Conservation (phyloP, 805 yeast species). For the Wickerhamiella qilinensis region DNA sequence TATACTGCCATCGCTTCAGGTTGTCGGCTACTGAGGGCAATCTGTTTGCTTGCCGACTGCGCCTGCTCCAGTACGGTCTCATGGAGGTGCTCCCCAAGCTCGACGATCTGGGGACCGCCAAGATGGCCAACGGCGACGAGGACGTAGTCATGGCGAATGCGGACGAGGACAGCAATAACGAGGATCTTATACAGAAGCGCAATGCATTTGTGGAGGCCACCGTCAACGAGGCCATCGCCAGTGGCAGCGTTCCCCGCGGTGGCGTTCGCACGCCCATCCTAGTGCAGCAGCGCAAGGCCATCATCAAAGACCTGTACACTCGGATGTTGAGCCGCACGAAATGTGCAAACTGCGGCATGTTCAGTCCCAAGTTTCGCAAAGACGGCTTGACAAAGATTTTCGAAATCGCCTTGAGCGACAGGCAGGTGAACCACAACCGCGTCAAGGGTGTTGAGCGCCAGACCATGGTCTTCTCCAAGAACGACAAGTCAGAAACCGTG, state of each 20-base stretch:
- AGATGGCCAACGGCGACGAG: conserved; percentile 11
- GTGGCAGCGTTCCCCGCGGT: conserved; percentile 48
- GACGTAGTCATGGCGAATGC: conserved; percentile 28
- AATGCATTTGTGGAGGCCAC: conserved; percentile 54
- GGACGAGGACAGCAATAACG: conserved; percentile 19
- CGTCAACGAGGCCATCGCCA: conserved; percentile 56
- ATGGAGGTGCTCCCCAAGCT: conserved; percentile 60
- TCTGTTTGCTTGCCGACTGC: conserved; percentile 58
- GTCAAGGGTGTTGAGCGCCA: conserved; percentile 64
- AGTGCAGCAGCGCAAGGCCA: conserved; percentile 65
- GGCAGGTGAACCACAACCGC: conserved; percentile 61
- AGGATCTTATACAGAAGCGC: conserved; percentile 35
- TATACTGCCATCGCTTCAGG: conserved; percentile 79
- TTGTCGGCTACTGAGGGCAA: conserved; percentile 56
- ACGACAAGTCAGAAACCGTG: conserved; percentile 13
- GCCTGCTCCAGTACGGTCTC: conserved; percentile 75
- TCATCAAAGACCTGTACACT: conserved; percentile 59
- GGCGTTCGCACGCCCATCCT: conserved; percentile 77
- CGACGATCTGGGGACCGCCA: conserved; percentile 30
- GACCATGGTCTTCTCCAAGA: conserved; percentile 39
- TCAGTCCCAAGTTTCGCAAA: conserved; percentile 82
- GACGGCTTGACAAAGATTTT: conserved; percentile 90
- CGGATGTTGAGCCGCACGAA: conserved; percentile 59
- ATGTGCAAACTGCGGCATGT: conserved; percentile 95
- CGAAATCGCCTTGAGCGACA: conserved; percentile 70